These are phyloP conservation scores for Oldenlandia corymbosa DNA, from an alignment of 257 asterid genomes.

Conservation along the genomic window DNA sequence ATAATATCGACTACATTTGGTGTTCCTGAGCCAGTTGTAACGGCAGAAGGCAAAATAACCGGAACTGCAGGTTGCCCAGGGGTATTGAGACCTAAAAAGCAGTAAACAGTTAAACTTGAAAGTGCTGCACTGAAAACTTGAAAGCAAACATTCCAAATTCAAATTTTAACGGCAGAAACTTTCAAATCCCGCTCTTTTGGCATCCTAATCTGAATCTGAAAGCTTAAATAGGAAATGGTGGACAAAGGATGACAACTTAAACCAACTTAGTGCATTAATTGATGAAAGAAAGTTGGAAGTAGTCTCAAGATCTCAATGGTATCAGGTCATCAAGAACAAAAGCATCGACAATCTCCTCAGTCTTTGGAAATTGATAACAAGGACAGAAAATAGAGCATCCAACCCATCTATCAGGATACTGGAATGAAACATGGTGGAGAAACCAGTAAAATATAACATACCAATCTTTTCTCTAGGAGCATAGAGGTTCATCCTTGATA, in stretches of 20 bases:
- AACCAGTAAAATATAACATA: constrained; percentile 19
- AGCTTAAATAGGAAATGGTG: not conserved
- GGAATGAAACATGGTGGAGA: not conserved
- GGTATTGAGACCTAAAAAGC: constrained; percentile 38
- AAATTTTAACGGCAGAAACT: not conserved
- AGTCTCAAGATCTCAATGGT: not conserved
- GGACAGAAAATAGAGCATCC: too few relatives aligned
- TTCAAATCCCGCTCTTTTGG: not conserved
- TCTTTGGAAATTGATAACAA: not conserved
- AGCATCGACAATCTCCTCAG: not conserved
- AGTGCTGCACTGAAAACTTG: constrained; percentile 4
- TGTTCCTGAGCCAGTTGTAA: constrained; percentile 42
- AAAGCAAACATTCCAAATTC: not conserved
- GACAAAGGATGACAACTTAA: not conserved
- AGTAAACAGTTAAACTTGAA: constrained; percentile 4
- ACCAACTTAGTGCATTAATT: not conserved
- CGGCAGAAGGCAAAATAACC: constrained; percentile 35
- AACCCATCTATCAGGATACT: not conserved
- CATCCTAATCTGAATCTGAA: not conserved
- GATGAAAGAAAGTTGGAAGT: not conserved
- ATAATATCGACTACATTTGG: constrained; percentile 38
- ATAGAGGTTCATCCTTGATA: constrained; percentile 64
- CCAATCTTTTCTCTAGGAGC: constrained; percentile 68
- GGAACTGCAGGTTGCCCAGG: constrained; percentile 39
- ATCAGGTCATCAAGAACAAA: not conserved